Base-by-base conservation (phyloP, 129 eudicot genomes). In the Pittosporum tobira region DNA sequence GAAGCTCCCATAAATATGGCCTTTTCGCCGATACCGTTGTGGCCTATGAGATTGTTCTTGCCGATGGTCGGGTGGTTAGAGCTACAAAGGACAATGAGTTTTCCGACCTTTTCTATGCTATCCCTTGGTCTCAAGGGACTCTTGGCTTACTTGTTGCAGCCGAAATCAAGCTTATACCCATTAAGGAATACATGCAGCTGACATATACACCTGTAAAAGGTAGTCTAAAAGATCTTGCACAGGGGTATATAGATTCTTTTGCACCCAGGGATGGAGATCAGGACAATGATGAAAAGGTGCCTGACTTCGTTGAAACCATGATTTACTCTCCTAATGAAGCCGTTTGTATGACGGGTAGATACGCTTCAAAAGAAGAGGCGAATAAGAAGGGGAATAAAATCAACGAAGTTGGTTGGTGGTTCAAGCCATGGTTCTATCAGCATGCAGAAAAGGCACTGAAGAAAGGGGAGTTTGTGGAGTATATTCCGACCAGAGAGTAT, bases 91-190 rank as follows among this genome's bases (percentile, higher is more conserved):
- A 91, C 68, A 91, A 91, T 22, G 94, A 91, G 43, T 86, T 69
- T 62, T 83, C 99, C 6, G 99, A 91, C 46, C 99, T 91, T 37
- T 91, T 86, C 66, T 87, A 91, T 11, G 96, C 99, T 28, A 79
- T 91, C 57, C 99, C 99, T 3, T 91, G 99, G 99, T 91, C 99
- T 67, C 99, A 91, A 64, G 96, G 99, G 12, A 91, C 99, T 12
- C 80, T 91, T 4, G 99, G 99, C 48, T 80, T 91, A 29, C 96
- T 91, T 21, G 80, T 91, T 54, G 67, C 99, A 0, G 99, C 99
- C 9, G 99, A 91, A 76, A 91, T 91, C 49, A 91, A 91, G 78
- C 94, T 91, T 25, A 91, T 91, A 18, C 94, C 85, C n/a, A 52
- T 91, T 7, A 87, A 91, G 68, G 94, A 87, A 51, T 91, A 91